phyloP scores from a whole-genome alignment of 179 eudicot species.

The Beta macrorhiza region DNA sequence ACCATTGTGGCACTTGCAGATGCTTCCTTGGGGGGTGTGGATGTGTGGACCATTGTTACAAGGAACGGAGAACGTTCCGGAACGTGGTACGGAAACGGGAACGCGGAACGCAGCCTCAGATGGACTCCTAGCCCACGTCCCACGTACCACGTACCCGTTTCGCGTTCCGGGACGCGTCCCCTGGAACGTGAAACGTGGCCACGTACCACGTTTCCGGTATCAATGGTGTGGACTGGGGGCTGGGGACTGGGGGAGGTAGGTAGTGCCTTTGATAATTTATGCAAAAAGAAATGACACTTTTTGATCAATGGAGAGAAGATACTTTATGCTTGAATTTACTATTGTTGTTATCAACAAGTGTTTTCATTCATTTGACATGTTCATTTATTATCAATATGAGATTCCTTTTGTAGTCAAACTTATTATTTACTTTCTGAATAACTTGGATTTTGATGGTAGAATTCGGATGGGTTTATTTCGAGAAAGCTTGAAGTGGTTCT shows the following conservation, averaged over 20 bases:
- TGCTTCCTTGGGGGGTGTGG: not conserved
- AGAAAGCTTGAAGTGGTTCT: slow-evolving; percentile 60
- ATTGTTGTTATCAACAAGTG: not conserved
- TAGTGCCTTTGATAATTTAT: not conserved
- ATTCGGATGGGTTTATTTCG: slow-evolving; percentile 56
- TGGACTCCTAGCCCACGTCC: no score
- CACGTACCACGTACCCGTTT: no score
- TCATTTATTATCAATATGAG: not conserved
- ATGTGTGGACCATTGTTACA: no score
- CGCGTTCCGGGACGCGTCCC: no score
- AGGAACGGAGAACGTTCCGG: no score
- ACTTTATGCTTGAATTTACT: not conserved
- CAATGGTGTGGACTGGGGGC: no score
- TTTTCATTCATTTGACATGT: not conserved
- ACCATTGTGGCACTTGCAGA: not conserved
- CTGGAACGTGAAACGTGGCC: no score
- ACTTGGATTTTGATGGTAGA: slow-evolving; percentile 40
- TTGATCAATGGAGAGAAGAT: not conserved
- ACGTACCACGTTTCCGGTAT: no score
- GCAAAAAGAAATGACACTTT: not conserved
- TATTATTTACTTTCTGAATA: not conserved
- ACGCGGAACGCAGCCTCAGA: no score
- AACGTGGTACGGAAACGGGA: no score
- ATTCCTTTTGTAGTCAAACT: not conserved
- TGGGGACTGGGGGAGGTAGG: not conserved